Evolutionary conservation across 768 basidiomycete species (phyloP).

Genomic region (Amanita subjunquillea): DNA sequence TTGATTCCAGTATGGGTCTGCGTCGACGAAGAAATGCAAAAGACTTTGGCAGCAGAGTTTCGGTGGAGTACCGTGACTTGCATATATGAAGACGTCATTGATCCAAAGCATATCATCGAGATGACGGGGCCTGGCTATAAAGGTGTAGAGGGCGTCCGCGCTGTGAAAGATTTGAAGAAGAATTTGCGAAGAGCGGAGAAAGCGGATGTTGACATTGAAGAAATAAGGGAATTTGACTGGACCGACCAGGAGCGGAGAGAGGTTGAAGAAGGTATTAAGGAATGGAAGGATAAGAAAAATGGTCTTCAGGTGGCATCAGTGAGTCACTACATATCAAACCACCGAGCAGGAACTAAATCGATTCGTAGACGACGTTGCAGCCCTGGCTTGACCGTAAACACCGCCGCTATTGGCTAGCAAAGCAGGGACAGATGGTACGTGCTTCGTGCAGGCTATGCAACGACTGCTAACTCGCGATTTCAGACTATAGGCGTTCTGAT

Average conservation of each 20-base stretch:
- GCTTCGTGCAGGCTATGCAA: not conserved
- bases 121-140: slow-evolving; percentile 24
- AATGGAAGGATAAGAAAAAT: slow-evolving; percentile 43
- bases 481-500: slow-evolving; percentile 40
- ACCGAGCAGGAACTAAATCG: not conserved
- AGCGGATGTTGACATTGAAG: slow-evolving; percentile 38
- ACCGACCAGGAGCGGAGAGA: slow-evolving; percentile 31
- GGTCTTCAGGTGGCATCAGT: slow-evolving; percentile 51
- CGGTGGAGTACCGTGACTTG: slow-evolving; percentile 53
- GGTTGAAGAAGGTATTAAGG: slow-evolving; percentile 41
- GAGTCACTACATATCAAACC: slow-evolving; percentile 6
- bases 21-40: not conserved
- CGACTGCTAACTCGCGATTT: not conserved
- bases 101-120: slow-evolving; percentile 35
- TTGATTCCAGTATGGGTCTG: slow-evolving; percentile 42
- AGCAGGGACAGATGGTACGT: slow-evolving; percentile 20
- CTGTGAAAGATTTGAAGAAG: slow-evolving; percentile 50
- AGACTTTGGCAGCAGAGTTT: slow-evolving; percentile 17
- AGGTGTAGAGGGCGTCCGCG: slow-evolving; percentile 23
- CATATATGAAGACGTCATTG: slow-evolving; percentile 51
- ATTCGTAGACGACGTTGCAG: slow-evolving; percentile 28
- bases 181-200: slow-evolving; percentile 51
- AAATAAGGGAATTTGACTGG: slow-evolving; percentile 28
- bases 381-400: slow-evolving; percentile 49
- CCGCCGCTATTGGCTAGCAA: slow-evolving; percentile 47